Percentiles rank a stretch among this genome's conserved stretches.
phyloP scores from a whole-genome alignment of 225 moss, liverwort and hornwort species.

The Physcomitrellopsis africana region DNA sequence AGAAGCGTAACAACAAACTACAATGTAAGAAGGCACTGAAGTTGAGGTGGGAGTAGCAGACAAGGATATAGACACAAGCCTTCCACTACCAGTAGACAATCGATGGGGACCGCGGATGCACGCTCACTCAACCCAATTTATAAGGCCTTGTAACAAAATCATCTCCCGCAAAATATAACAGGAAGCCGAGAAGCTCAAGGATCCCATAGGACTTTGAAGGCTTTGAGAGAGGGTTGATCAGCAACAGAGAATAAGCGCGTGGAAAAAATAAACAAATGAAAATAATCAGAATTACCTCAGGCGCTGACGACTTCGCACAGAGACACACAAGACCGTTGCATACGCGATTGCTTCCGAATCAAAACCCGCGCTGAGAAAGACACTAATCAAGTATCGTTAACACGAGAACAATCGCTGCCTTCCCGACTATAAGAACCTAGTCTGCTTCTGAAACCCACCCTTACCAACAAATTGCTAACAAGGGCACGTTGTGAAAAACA shows the following conservation, averaged over 20 bases:
- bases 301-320: constrained; percentile 14
- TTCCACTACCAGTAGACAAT: too few species aligned
- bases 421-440: constrained; percentile 16
- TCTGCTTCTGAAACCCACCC: constrained; percentile 12
- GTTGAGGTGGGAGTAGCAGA: too few species aligned
- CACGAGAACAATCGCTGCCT: not conserved
- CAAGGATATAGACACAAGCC: too few species aligned
- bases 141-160: too few species aligned
- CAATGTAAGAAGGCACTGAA: too few species aligned
- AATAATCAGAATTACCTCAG: constrained; percentile 12
- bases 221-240: too few species aligned
- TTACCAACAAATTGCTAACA: not conserved
- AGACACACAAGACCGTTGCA: constrained; percentile 8
- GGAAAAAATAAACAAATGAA: not conserved
- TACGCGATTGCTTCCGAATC: constrained; percentile 13
- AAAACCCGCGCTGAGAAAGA: constrained; percentile 1
- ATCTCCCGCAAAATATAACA: too few species aligned
- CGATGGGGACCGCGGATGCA: not conserved
- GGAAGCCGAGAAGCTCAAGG: too few species aligned
- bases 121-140: not conserved
- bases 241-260: too few species aligned
- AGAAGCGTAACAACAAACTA: too few species aligned
- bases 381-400: not conserved
- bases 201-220: too few species aligned
- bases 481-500: not conserved